Base-by-base conservation (phyloP, 208 protist genomes). In the Wallacemonas rigidus region DNA sequence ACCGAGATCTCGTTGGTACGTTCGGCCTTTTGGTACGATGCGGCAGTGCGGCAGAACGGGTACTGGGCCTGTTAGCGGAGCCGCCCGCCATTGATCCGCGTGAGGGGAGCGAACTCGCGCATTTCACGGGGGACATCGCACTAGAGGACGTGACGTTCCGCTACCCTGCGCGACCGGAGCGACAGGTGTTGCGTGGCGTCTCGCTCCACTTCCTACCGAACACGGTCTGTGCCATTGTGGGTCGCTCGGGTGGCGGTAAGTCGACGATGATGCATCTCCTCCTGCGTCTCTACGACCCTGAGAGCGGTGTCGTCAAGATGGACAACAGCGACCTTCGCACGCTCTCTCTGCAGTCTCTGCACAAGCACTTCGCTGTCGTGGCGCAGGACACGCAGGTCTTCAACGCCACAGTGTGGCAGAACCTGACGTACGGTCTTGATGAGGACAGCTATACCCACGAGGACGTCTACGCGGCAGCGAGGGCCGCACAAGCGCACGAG, bases 371-470 rank as follows among this genome's bases (percentile, higher is more conserved):
- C 55, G 88, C 81, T 26, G 74, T 97, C 2, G 87, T 97, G 14
- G 71, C 76, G 6, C 95, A 98, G 79, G 90, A 98, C 62, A 82
- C 85, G 15, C 60, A 86, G 26, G 74, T 97, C 2, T 98, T 98
- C 72, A 75, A 87, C 56, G 79, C 69, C 26, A 92, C 84, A 35
- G 75, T 98, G 47, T 51, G 72, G 45, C 67, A 97, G 53, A 97
- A 97, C 74, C 87, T 98, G 58, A 58, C 26, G 26, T 95, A 96
- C 67, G 91, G 88, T 45, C 38, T 73, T 2, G 67, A 47, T 38
- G 65, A 71, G 11, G 47, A 2, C 35, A 45, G 64, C 39, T 74
- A 72, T 7, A 80, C 76, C 5, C 47, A 72, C 3, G 84, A 82
- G 41, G 74, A 92, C 48, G 57, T 95, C 36, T 51, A 65, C 26